Conservation (phyloP, 2,329 filamentous ascomycete genomes). For the Seiridium unicorne region DNA sequence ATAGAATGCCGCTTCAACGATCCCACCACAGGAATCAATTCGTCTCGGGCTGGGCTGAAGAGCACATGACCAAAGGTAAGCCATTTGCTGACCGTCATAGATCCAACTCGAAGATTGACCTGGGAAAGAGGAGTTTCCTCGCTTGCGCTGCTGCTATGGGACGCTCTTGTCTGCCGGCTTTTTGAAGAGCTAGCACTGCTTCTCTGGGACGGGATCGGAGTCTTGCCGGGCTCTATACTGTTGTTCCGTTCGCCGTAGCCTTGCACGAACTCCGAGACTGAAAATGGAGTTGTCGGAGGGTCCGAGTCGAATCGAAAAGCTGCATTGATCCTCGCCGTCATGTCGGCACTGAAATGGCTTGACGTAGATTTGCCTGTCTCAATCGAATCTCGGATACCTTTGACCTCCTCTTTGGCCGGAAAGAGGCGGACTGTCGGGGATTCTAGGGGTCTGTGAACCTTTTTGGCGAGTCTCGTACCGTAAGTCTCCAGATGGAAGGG, state of each 20-base stretch:
- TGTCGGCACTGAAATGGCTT: slow-evolving; percentile 53
- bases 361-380: slow-evolving; percentile 35
- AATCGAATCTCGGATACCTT: slow-evolving; percentile 30
- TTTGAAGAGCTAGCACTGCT: slow-evolving; percentile 31
- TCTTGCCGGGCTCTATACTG: slow-evolving; percentile 15
- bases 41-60: slow-evolving; percentile 76
- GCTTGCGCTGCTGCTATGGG: slow-evolving; percentile 44
- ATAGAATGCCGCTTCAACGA: slow-evolving; percentile 60
- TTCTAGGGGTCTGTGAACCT: slow-evolving; percentile 37
- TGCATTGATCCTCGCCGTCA: slow-evolving; percentile 50
- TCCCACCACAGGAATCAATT: slow-evolving; percentile 55
- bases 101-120: slow-evolving; percentile 75
- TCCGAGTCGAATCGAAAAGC: slow-evolving; percentile 40
- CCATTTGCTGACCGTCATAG: slow-evolving; percentile 86
- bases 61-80: slow-evolving; percentile 80
- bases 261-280: slow-evolving; percentile 39
- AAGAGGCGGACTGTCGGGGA: slow-evolving; percentile 43
- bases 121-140: slow-evolving; percentile 65
- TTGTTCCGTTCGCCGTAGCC: slow-evolving; percentile 37
- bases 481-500: slow-evolving; percentile 57
- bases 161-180: slow-evolving; percentile 32
- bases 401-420: not conserved
- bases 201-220: slow-evolving; percentile 16
- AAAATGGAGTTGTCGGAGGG: slow-evolving; percentile 42
- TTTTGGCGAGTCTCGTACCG: slow-evolving; percentile 33